phyloP scores from a whole-genome alignment of 164 flowering plant genomes.

The Litsea cubeba region DNA sequence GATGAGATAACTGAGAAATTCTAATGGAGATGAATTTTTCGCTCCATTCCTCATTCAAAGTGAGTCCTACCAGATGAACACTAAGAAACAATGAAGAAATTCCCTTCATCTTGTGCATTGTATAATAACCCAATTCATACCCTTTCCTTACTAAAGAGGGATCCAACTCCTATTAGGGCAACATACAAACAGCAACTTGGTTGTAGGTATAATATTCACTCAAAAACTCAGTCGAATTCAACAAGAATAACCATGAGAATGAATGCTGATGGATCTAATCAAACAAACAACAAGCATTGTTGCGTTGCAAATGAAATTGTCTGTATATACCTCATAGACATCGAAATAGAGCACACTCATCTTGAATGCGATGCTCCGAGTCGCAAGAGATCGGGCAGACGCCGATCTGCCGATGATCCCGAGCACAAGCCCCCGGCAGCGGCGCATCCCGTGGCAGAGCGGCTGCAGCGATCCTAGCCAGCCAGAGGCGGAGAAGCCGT shows the following conservation, averaged over 20 bases:
- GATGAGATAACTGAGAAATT: no score
- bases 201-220: no score
- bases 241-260: no score
- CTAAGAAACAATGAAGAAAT: not conserved
- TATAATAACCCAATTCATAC: no score
- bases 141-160: no score
- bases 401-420: slow-evolving; percentile 95
- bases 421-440: slow-evolving; percentile 88
- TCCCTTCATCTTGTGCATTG: not conserved
- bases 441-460: slow-evolving; percentile 90
- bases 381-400: slow-evolving; percentile 75
- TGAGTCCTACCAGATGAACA: no score
- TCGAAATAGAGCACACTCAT: slow-evolving; percentile 96
- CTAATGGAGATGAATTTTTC: no score
- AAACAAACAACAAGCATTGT: not conserved
- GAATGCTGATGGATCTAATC: no score
- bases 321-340: slow-evolving; percentile 65
- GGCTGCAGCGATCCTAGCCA: slow-evolving; percentile 99
- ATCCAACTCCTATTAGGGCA: no score
- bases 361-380: slow-evolving; percentile 84
- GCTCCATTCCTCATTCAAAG: no score
- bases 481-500: slow-evolving; percentile 78
- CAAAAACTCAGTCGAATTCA: no score
- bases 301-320: not conserved
- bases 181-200: no score